Conservation (phyloP, 306 rosid genomes). For the Vigna unguiculata region DNA sequence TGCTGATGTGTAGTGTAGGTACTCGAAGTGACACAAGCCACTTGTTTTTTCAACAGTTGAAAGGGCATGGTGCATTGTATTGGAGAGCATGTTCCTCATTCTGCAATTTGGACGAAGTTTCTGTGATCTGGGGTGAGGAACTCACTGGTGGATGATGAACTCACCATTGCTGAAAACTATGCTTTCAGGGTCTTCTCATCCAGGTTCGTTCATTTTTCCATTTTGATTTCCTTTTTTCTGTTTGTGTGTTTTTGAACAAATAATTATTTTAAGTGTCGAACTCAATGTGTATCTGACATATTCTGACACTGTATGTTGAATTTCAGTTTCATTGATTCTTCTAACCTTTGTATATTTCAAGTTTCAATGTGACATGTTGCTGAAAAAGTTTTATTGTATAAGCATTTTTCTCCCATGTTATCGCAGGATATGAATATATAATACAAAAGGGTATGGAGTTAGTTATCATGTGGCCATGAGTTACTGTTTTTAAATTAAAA, state of each 20-base stretch:
- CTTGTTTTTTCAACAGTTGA: background rate
- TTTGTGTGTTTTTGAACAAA: background rate
- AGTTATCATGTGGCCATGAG: background rate
- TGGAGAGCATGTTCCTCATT: background rate
- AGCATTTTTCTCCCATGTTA: background rate
- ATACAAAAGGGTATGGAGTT: background rate
- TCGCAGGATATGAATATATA: background rate
- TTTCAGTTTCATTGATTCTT: background rate
- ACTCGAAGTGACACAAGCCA: background rate
- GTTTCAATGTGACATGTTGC: conserved; percentile 11
- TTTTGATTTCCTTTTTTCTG: background rate
- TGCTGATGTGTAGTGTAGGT: background rate
- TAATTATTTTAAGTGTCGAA: background rate
- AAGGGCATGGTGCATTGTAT: background rate
- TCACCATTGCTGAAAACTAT: background rate
- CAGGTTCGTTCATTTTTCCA: background rate
- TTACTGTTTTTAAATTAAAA: background rate
- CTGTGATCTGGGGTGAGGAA: background rate
- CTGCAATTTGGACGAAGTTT: background rate
- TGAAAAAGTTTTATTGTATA: background rate
- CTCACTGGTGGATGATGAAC: background rate
- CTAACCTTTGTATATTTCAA: background rate
- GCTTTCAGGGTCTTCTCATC: background rate
- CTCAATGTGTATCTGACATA: background rate
- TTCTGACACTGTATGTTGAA: background rate